A percentile compares a stretch with the other conserved stretches of the same genome.
These are phyloP conservation scores for Fraxinus sp. DNA, from an alignment of 305 asterid genomes.

Conservation along the genomic window DNA sequence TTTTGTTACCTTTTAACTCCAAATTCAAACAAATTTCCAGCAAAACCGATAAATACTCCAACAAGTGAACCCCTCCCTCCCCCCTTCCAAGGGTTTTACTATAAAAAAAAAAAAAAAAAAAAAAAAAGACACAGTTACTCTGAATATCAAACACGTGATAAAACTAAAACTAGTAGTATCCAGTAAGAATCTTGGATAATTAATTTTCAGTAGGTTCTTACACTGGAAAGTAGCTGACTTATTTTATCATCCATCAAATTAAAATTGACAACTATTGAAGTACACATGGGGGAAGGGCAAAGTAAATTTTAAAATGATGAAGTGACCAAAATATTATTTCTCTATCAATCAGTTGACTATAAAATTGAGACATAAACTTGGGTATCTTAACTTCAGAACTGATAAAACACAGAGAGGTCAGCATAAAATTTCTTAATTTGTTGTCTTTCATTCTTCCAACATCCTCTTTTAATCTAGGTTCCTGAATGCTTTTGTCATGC, in stretches of 20 bases:
- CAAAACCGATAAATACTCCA: no score
- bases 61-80: no score
- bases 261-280: constrained; percentile 4
- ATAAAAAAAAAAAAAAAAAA: constrained; percentile 12
- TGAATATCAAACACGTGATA: not conserved
- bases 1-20: no score
- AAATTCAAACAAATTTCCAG: no score
- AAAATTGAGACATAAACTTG: not conserved
- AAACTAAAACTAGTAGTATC: constrained; percentile 11
- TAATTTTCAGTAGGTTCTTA: not conserved
- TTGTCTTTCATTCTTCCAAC: not conserved
- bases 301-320: not conserved
- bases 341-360: not conserved
- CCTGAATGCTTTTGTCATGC: constrained; percentile 7
- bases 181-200: constrained; percentile 5
- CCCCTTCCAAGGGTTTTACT: no score
- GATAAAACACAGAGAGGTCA: not conserved
- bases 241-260: not conserved
- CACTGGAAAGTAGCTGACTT: not conserved
- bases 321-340: not conserved
- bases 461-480: constrained; percentile 1
- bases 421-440: not conserved
- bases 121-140: constrained; percentile 6
- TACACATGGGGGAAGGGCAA: constrained; percentile 9
- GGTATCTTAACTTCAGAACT: not conserved